Evolutionary conservation across 2,329 filamentous ascomycete species (phyloP), one percentile per base, ranked within the genome.

Genomic region (Paraphoma chrysanthemicola): DNA sequence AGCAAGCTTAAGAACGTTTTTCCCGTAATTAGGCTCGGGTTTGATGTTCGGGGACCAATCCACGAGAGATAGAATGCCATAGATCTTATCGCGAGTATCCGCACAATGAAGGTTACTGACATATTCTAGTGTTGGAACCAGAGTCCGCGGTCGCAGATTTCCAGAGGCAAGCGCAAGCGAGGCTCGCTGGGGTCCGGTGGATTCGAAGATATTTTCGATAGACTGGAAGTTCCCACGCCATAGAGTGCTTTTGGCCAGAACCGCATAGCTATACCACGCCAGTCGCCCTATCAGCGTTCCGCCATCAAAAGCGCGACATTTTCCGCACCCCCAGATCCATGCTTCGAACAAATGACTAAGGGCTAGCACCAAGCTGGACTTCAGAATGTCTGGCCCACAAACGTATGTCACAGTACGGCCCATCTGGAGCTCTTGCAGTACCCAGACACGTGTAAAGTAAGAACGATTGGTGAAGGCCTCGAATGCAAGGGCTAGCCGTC

Each of bases 351-450:
- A 4, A 16, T 30, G 18, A 31, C 38, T 14, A n/a, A 36, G n/a
- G 2, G 29, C 48, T 11, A 44, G 29, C 28, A 38, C 3, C 6
- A 23, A 6, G 16, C 10, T 11, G 12, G n/a, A 8, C 10, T 3
- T 18, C 6, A 3, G 1, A 10, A 23, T 18, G 14, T 48, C 16
- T 4, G 10, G 11, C 14, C 23, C 48, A 14, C 48, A 50, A 44
- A 1, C 30, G 11, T 2, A 43, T 3, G 14, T 16, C 14, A 43
- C 23, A 2, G 7, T 14, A 10, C 30, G 9, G 17, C 46, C 36
- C 14, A 59, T 30, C 18, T 53, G 14, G 28, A 59, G 29, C 36
- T 62, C 59, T 30, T 59, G 59, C 1, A 62, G 44, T 12, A 62
- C 42, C 56, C 56, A 62, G 16, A 62, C 14, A 29, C 59, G 43